A percentile compares a stretch with the other conserved stretches of the same genome.
Evolutionary conservation across 2,329 filamentous ascomycete genomes (phyloP).

Genomic region (Penicillium sp.): DNA sequence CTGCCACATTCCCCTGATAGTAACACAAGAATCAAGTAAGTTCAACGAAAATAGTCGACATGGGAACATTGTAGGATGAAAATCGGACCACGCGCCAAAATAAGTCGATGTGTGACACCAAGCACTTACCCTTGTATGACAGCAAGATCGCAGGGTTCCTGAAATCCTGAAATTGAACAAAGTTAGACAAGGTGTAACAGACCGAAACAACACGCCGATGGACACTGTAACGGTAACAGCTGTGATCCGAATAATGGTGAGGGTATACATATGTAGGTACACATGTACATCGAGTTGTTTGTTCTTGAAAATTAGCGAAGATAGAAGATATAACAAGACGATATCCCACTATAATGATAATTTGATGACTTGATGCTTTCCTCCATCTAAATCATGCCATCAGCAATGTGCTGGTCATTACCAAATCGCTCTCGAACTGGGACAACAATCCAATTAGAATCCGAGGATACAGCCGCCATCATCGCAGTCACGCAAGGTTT

Average conservation of each 20-base stretch:
- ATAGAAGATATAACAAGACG: background rate
- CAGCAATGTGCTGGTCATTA: slow-evolving; percentile 19
- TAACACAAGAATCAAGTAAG: background rate
- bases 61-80: background rate
- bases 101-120: background rate
- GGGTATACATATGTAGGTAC: background rate
- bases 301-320: background rate
- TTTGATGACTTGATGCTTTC: background rate
- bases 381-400: background rate
- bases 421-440: background rate
- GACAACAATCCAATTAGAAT: slow-evolving; percentile 1
- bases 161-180: background rate
- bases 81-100: background rate
- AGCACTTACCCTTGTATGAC: background rate
- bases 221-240: slow-evolving; percentile 7
- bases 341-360: background rate
- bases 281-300: background rate
- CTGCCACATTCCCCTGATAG: background rate
- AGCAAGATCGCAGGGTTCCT: background rate
- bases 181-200: slow-evolving; percentile 2
- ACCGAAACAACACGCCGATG: background rate
- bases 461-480: slow-evolving; percentile 24
- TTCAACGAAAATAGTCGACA: background rate
- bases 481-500: slow-evolving; percentile 31
- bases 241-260: background rate